Percentiles rank a stretch among this genome's conserved stretches.
These are phyloP conservation scores for rapeseed (Brassica napus) DNA, from an alignment of 345 rosid genomes.

Conservation along the genomic window DNA sequence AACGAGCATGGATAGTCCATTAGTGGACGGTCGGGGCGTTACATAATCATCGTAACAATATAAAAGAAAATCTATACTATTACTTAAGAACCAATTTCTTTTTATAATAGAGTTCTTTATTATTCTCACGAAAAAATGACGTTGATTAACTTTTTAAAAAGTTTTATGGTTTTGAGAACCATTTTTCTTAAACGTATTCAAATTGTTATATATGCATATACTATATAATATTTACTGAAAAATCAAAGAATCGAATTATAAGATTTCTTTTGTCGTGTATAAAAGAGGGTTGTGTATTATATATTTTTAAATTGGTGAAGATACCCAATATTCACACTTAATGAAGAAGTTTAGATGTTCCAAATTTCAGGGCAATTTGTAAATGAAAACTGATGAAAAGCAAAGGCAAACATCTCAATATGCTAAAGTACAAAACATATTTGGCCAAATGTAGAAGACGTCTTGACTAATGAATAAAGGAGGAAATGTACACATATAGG, in stretches of 20 bases:
- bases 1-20: no score
- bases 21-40: no score
- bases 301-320: background rate
- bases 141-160: no score
- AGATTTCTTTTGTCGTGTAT: background rate
- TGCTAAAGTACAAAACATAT: constrained; percentile 10
- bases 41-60: no score
- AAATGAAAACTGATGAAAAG: background rate
- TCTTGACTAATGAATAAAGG: background rate
- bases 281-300: background rate
- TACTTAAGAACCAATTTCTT: background rate
- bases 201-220: background rate
- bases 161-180: background rate
- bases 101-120: no score
- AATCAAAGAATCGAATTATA: background rate
- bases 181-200: no score
- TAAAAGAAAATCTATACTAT: background rate
- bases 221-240: background rate
- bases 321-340: background rate
- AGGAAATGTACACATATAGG: constrained; percentile 1
- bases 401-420: background rate
- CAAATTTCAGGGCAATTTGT: background rate
- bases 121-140: background rate
- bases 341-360: background rate
- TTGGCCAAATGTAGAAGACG: constrained; percentile 23